These are phyloP conservation scores for Phytomonas sp. DNA, from an alignment of 208 protist genomes.

Conservation along the genomic window DNA sequence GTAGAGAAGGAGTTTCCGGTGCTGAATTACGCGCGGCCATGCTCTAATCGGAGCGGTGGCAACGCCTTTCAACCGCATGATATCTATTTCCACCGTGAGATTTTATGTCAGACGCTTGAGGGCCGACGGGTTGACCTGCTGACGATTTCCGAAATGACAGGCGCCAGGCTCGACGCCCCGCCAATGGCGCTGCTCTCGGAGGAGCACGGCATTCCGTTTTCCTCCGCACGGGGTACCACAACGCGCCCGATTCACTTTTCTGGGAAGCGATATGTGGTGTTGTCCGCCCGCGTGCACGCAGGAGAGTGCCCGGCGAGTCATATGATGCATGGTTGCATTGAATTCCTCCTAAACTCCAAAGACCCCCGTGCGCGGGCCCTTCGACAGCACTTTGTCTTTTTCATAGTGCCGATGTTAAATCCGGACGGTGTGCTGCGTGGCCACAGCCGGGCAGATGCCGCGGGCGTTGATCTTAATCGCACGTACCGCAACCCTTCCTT, in stretches of 20 bases:
- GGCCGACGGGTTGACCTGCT: conserved; percentile 77
- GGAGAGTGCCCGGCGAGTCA: conserved; percentile 89
- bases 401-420: conserved; percentile 90
- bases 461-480: conserved; percentile 91
- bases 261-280: conserved; percentile 68
- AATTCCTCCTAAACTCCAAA: conserved; percentile 66
- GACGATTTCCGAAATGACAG: conserved; percentile 70
- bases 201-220: conserved; percentile 50
- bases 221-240: conserved; percentile 39
- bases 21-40: neutral
- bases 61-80: neutral
- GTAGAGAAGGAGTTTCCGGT: neutral
- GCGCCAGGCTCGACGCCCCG: conserved; percentile 25
- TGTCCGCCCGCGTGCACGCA: conserved; percentile 89
- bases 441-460: conserved; percentile 89
- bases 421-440: conserved; percentile 90
- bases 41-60: neutral
- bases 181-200: conserved; percentile 27
- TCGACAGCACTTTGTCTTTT: conserved; percentile 87
- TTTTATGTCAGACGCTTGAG: conserved; percentile 79
- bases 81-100: conserved; percentile 84
- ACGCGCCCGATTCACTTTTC: conserved; percentile 47
- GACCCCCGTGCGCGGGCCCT: conserved; percentile 69
- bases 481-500: conserved; percentile 78
- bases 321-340: conserved; percentile 91